A percentile compares a stretch with the other conserved stretches of the same genome.
Conservation (phyloP, 441 rosid genomes). For the Daphne laureola region DNA sequence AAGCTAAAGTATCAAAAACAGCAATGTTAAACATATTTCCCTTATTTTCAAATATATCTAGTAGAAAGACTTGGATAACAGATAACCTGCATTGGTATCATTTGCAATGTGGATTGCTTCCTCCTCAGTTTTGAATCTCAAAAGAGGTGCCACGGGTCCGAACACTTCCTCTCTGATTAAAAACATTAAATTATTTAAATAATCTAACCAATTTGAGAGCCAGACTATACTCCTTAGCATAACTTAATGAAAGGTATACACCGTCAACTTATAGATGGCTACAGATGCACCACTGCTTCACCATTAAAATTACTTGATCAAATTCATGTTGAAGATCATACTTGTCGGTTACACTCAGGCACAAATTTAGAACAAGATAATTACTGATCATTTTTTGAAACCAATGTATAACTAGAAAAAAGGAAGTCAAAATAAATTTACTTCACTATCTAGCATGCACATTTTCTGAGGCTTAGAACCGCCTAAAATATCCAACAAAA, state of each 20-base stretch:
- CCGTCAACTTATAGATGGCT: not conserved
- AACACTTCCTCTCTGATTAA: slow-evolving; percentile 78
- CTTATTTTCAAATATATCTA: too few species aligned
- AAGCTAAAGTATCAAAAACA: not conserved
- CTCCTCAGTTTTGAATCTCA: slow-evolving; percentile 81
- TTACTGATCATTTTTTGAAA: too few species aligned
- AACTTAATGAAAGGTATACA: not conserved
- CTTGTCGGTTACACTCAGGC: too few species aligned
- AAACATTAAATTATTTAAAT: slow-evolving; percentile 6
- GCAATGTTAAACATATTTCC: too few species aligned
- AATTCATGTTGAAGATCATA: too few species aligned
- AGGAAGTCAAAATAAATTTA: too few species aligned
- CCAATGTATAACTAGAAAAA: too few species aligned
- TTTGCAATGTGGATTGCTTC: slow-evolving; percentile 81
- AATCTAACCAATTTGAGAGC: too few species aligned
- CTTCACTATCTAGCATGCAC: too few species aligned
- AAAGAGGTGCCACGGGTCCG: slow-evolving; percentile 93
- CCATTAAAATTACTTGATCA: too few species aligned
- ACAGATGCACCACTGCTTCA: not conserved
- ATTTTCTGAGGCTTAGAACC: not conserved
- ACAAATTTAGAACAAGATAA: too few species aligned
- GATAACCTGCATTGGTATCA: slow-evolving; percentile 73
- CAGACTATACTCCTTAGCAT: too few species aligned
- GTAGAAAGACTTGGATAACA: slow-evolving; percentile 2
- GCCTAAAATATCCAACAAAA: not conserved